A percentile compares a stretch with the other conserved stretches of the same genome.
Evolutionary conservation across 305 asterid species (phyloP).

Genomic region (Fraxinus albicans): DNA sequence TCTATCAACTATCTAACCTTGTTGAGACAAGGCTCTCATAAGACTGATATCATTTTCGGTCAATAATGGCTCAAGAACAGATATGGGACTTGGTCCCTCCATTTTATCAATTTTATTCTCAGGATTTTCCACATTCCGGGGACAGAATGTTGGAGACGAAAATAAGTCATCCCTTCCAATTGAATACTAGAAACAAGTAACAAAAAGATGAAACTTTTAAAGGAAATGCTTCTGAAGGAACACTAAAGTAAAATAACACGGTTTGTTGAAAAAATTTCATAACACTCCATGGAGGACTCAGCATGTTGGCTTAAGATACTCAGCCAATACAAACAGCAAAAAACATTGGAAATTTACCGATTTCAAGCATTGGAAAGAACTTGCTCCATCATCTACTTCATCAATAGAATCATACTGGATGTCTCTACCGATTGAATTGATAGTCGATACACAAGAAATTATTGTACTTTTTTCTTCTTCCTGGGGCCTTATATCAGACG

Average conservation of each 20-base stretch:
- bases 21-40: constrained; percentile 46
- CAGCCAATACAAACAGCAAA: background rate
- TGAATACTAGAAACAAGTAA: constrained; percentile 44
- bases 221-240: constrained; percentile 2
- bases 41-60: constrained; percentile 81
- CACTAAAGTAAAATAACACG: background rate
- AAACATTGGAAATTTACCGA: constrained; percentile 38
- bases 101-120: constrained; percentile 43
- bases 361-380: constrained; percentile 22
- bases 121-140: constrained; percentile 44
- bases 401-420: constrained; percentile 29
- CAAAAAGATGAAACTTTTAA: constrained; percentile 8
- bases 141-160: constrained; percentile 39
- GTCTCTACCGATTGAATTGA: constrained; percentile 32
- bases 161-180: constrained; percentile 35
- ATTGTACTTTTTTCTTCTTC: constrained; percentile 36
- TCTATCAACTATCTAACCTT: constrained; percentile 49
- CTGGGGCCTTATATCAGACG: constrained; percentile 21
- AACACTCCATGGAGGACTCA: background rate
- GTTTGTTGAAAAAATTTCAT: background rate
- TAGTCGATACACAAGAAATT: constrained; percentile 25
- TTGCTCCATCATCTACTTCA: constrained; percentile 42
- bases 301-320: background rate
- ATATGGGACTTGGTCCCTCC: constrained; percentile 84
- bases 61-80: constrained; percentile 83